Evolutionary conservation across 176 grass and related monocot genomes (phyloP), one percentile per base, ranked within the genome.

Genomic region (Aegilops sharonensis): DNA sequence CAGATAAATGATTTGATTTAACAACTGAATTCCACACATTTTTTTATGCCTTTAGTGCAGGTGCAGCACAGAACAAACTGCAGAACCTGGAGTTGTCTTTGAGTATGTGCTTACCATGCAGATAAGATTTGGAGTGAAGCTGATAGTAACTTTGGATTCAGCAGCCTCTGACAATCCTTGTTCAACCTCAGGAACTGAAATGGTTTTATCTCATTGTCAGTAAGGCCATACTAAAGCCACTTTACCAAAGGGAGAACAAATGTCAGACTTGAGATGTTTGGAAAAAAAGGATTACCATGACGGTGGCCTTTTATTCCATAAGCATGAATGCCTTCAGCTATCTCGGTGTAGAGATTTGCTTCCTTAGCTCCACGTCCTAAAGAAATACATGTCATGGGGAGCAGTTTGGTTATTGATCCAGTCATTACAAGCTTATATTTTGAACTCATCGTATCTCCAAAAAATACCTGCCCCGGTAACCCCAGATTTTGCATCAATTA

Each of bases 281-380:
- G 18, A 34, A 72, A 66, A 66, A 36, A 34, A 90, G n/a, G 20
- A 72, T 84, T 90, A 99, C 97, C 97, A 71, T 99, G 97, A 1
- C 97, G 94, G 64, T 99, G 97, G 70, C 87, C 91, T 77, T 89
- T 96, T 63, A 99, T 91, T 83, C 97, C 97, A 84, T 99, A 99
- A 85, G 97, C 85, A 79, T 96, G 94, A 83, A 96, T 91, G 60
- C 97, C 92, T 91, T 99, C 97, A 31, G 94, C 91, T 23, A 99
- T 94, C 92, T 99, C 97, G 31, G 94, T 99, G 76, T 99, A 99
- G 74, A 99, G 92, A 91, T 99, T 94, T 78, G 92, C 90, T 88
- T 99, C 97, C 94, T 99, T 99, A 68, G 97, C 97, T 60, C 97
- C 97, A 48, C 97, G 97, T 23, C 97, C 97, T 99, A 91, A 43